Base-by-base conservation (phyloP, 2,329 filamentous ascomycete genomes). In the Eutypa lata region DNA sequence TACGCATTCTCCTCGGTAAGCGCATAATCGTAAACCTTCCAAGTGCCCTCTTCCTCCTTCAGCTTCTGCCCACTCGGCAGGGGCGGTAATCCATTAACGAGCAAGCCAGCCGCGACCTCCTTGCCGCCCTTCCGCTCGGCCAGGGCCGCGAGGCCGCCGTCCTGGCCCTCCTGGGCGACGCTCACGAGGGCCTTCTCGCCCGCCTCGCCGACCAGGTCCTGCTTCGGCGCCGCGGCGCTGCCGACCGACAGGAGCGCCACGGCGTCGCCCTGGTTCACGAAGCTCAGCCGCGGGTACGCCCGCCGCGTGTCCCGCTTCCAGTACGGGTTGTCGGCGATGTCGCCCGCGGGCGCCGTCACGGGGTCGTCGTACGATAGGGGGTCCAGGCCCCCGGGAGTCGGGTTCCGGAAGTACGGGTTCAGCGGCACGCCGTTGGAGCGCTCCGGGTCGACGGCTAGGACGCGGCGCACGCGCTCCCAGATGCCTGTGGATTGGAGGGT, bases 251-350 rank as follows among this genome's bases (percentile, higher is more conserved):
- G 79, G 63, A 99, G 82, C 42, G 88, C 88, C 22, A 94, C 94
- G 49, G 91, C 86, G 71, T 97, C 89, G 46, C 83, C 83, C 78
- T 97, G 94, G 54, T 78, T 87, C 57, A 99, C 82, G 45, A 90
- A 86, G 67, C 88, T 93, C 52, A 89, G 80, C 63, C 80, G 82
- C 31, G 94, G 89, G 76, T 97, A 97, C 65, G 80, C 81, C 65
- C 94, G 84, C 64, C 94, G 89, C 56, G 78, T 73, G 68, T 99
- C 94, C 66, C 94, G 91, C 81, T 96, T 95, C 91, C 91, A 99
- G 78, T 97, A 96, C 37, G 91, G 85, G 76, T 96, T 96, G 72
- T 93, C 90, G 65, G 91, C 91, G 64, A 96, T 86, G 70, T 96
- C 91, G 61, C 82, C 90, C 2, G 91, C 89, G n/a, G 91, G 91